Evolutionary conservation across 495 filamentous ascomycete genomes (phyloP), one percentile per base, ranked within the genome.

Genomic region (Annulohypoxylon stygium): DNA sequence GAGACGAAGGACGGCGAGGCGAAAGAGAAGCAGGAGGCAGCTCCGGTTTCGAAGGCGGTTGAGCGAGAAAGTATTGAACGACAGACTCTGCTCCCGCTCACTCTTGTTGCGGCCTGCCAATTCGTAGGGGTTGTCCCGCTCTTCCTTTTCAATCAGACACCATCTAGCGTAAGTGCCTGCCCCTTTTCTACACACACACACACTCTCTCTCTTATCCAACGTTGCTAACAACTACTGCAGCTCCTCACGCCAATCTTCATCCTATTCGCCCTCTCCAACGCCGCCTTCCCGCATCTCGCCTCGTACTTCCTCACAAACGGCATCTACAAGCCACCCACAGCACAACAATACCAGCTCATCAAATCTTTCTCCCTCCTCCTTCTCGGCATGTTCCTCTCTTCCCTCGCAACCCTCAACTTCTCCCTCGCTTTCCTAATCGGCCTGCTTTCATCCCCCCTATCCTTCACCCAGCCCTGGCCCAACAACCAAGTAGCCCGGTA

Each of bases 331-430:
- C 51, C 48, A 76, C 88, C 89, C n/a, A 89, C 90, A 7, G 59
- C 78, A 14, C 92, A 94, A 55, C 90, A 97, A 78, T 88, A 90
- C 78, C 87, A 86, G 23, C 87, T 98, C 59, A 90, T 95, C 71
- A 93, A 94, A 75, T 95, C 92, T 61, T 93, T 99, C 87, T 97
- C 96, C 11, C 90, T 98, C 25, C 88, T 99, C 3, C 87, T 96
- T 0, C 88, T 98, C 0, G 97, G 97, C 72, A 91, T 97, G 81
- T 93, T 92, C 80, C 91, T 99, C 70, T 93, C 93, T 55, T 90
- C 95, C 3, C 91, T 99, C 37, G 94, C 95, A 14, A 99, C 97
- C 2, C 90, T 99, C 57, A 99, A 99, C 83, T 99, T 99, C 86
- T 93, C 91, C 25, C 91, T 98, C 30, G 90, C 93, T 43, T 90